Evolutionary conservation across 1,139 yeast species (phyloP), one percentile per base, ranked within the genome.

Genomic region (Zygoascus meyerae): DNA sequence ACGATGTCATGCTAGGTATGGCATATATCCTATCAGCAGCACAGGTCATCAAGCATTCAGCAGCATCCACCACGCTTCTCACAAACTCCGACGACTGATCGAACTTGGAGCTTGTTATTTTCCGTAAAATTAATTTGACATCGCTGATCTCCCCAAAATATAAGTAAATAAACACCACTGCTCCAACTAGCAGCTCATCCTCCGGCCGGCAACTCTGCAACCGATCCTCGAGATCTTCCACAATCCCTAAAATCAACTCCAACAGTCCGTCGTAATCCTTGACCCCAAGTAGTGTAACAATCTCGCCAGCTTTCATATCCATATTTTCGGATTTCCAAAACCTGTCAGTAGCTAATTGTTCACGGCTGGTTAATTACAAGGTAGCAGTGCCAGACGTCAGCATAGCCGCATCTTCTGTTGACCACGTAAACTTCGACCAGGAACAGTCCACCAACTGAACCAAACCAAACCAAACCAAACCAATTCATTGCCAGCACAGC

Each of bases 71-170:
- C 26, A 21, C 26, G 7, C 26, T 5, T 21, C 26, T 21, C 6
- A 21, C 26, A 4, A 21, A 7, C 26, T 21, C 26, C 26, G 26
- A 21, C 26, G 26, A 5, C 26, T 21, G 26, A 21, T 21, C 26
- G 6, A 21, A 21, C 26, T 7, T 4, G 7, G 6, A 21, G 7
- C 26, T 21, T 4, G 7, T 21, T 4, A 21, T 7, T 21, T 21
- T 21, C 26, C 26, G 26, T 4, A 21, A 7, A 21, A 42, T 21
- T n/a, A 42, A 18, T 11, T 35, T 35, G 36, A 42, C 45, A 21
- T 42, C 45, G 29, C 40, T 35, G 36, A 30, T 35, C 14, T 42
- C 45, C 18, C 36, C 45, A 16, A 15, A 34, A 18, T 31, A 31
- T 21, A 21, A 21, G 7, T 21, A 21, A 4, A 21, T 7, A 21